Base-by-base conservation (phyloP, 2,329 filamentous ascomycete species). In the Diaporthe aspalathi region DNA sequence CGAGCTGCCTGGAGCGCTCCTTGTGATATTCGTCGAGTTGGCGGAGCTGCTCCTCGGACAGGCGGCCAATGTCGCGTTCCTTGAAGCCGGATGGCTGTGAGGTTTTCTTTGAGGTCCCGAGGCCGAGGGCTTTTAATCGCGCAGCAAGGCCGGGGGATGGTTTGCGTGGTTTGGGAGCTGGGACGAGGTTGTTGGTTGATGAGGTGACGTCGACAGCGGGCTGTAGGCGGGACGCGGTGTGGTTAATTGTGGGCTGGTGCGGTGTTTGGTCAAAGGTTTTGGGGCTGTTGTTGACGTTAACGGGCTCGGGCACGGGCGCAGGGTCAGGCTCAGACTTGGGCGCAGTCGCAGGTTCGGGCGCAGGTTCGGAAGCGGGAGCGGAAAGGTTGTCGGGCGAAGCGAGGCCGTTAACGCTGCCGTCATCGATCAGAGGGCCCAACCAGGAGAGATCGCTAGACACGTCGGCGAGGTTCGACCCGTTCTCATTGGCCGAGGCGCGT, bases 11-110 rank as follows among this genome's bases (percentile, higher is more conserved):
- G 29, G 87, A 88, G 78, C 85, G 84, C 72, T 89, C 87, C 75
- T 87, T 87, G 78, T 93, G 90, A 72, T 89, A 88, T 75, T 89
- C 84, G 82, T 94, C 92, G 76, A 94, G 87, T 77, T 90, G 86
- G 75, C 89, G 88, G 71, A 94, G 85, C 76, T 93, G 91, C 74
- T 90, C 85, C 80, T 93, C 90, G 76, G 92, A 86, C 68, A 94
- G 89, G 72, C 92, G 90, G 75, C 92, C 92, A 76, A 93, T 85
- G 22, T 68, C 67, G 77, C 83, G 81, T 65, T 88, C 86, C 79
- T 74, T 76, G 65, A 78, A 77, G 29, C 80, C 75, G 20, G 77
- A 76, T 67, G 81, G 74, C 53, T 78, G 79, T 52, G 81, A 78
- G 73, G 81, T 76, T 72, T 83, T 82, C 74, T 82, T 83, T 66